These are phyloP conservation scores for Colletotrichum echinochloae DNA, from an alignment of 2,329 filamentous ascomycete species.

Conservation along the genomic window DNA sequence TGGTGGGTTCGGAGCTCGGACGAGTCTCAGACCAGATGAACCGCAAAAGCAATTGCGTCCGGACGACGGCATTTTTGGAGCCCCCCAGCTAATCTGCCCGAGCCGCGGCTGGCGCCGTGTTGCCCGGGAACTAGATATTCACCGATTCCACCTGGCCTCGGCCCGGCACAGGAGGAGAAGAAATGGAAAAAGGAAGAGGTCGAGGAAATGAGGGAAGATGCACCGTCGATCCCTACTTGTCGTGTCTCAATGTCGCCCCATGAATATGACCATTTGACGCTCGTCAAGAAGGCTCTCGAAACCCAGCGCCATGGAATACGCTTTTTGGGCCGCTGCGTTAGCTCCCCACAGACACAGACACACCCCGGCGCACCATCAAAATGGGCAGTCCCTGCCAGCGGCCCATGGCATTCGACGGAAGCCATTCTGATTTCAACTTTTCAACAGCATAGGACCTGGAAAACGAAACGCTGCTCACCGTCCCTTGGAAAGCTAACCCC, in stretches of 20 bases:
- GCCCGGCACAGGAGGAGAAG: background rate
- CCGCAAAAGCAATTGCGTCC: slow-evolving; percentile 4
- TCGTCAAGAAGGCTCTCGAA: background rate
- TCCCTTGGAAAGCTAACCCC: background rate
- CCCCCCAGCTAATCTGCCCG: background rate
- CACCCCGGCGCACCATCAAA: slow-evolving; percentile 7
- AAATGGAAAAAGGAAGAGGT: background rate
- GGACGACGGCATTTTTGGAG: background rate
- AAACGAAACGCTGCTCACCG: slow-evolving; percentile 32
- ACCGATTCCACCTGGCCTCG: background rate
- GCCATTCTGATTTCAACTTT: slow-evolving; percentile 8
- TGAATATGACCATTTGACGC: background rate
- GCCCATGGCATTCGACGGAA: slow-evolving; percentile 1
- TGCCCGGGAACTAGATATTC: background rate
- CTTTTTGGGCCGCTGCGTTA: background rate
- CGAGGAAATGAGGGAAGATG: background rate
- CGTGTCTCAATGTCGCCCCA: background rate
- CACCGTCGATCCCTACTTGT: background rate
- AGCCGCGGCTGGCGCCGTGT: background rate
- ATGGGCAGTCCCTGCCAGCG: slow-evolving; percentile 14
- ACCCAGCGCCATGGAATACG: background rate
- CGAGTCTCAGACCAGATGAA: slow-evolving; percentile 40
- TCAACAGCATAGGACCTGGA: slow-evolving; percentile 1
- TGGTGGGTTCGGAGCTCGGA: slow-evolving; percentile 16
- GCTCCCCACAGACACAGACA: background rate